Evolutionary conservation across 1,284 basidiomycete genomes (phyloP).

Genomic region (Trichosporon asahii): DNA sequence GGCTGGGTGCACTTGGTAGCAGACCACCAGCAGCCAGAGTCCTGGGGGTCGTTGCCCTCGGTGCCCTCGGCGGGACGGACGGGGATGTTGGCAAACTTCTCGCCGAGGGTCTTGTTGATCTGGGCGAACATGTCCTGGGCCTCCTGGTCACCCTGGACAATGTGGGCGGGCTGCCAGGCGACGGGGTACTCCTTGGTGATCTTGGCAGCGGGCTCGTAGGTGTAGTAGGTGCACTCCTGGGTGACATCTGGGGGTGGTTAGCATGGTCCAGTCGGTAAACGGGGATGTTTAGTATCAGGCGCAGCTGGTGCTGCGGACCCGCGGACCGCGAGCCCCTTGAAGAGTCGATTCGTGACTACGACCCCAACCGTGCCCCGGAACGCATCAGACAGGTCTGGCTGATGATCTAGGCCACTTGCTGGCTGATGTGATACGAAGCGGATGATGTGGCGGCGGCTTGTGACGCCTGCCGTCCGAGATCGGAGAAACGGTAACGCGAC

Average conservation of each 20-base stretch:
- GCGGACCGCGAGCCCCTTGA: neutral
- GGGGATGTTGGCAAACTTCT: conserved; percentile 12
- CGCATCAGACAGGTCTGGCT: neutral
- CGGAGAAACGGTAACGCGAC: neutral
- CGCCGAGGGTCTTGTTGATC: conserved; percentile 32
- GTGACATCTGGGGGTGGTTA: conserved; percentile 13
- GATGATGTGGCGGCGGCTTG: neutral
- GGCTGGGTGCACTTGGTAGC: conserved; percentile 46
- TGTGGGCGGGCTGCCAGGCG: conserved; percentile 49
- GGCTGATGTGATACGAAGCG: neutral
- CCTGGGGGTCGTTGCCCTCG: conserved; percentile 1
- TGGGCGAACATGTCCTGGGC: conserved; percentile 43
- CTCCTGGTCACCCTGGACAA: conserved; percentile 48
- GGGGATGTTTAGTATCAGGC: neutral
- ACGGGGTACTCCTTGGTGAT: conserved; percentile 41
- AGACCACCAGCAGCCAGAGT: conserved; percentile 49
- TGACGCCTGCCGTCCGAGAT: neutral
- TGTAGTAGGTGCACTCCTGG: conserved; percentile 40
- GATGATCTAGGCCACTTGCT: no score
- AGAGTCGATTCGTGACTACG: neutral
- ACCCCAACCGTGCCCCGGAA: neutral
- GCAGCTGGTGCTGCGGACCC: neutral
- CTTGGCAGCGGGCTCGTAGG: conserved; percentile 35
- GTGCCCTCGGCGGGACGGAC: neutral
- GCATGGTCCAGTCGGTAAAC: neutral